phyloP scores from a whole-genome alignment of 2,329 filamentous ascomycete genomes.

The Onygenales sp. region DNA sequence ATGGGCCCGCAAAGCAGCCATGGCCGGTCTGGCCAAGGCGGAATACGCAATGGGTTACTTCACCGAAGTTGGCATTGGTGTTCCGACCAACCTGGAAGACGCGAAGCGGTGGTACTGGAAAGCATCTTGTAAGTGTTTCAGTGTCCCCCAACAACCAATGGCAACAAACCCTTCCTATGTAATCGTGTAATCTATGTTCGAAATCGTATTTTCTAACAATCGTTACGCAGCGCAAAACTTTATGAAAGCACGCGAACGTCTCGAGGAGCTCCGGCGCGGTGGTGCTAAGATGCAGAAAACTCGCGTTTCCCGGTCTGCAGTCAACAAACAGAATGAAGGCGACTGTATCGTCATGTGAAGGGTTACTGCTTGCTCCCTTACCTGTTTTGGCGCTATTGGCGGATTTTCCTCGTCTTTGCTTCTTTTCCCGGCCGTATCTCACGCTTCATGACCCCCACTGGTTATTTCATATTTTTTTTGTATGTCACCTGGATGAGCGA shows the following conservation, averaged over 20 bases:
- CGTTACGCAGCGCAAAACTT: constrained; percentile 70
- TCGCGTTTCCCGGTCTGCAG: constrained; percentile 71
- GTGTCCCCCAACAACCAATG: neutral
- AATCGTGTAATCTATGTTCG: too few species aligned
- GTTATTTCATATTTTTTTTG: too few species aligned
- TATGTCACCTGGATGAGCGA: too few species aligned
- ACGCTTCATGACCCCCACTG: too few species aligned
- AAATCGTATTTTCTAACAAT: constrained; percentile 3
- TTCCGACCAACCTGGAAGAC: constrained; percentile 77
- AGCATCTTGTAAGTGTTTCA: constrained; percentile 69
- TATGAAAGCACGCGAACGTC: constrained; percentile 79
- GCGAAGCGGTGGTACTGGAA: constrained; percentile 98
- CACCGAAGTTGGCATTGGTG: constrained; percentile 88
- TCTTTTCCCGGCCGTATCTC: neutral
- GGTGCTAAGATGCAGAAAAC: constrained; percentile 64
- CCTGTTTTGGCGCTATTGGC: neutral
- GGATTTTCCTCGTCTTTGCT: neutral
- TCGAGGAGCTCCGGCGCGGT: constrained; percentile 81
- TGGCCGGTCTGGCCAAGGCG: constrained; percentile 79
- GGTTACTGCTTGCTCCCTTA: neutral
- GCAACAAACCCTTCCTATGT: too few species aligned
- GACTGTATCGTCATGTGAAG: constrained; percentile 76
- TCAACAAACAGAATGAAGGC: constrained; percentile 75
- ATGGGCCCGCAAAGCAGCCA: constrained; percentile 90
- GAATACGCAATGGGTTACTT: constrained; percentile 99